phyloP scores from a whole-genome alignment of 2,329 filamentous ascomycete genomes.

The Penicillium sp. region DNA sequence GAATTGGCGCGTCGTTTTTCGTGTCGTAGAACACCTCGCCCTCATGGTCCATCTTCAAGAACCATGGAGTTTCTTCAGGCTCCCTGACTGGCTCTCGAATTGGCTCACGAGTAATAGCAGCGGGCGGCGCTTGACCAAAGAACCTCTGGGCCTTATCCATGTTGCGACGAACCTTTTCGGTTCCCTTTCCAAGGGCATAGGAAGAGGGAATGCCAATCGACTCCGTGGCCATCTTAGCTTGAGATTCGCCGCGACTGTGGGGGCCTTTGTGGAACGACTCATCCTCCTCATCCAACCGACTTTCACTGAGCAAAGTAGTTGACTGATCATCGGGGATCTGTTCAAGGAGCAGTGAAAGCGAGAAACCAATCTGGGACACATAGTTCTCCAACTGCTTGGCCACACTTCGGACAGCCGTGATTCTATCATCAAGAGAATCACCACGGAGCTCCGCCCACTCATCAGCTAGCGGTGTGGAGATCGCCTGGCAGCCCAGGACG shows the following conservation, averaged over 20 bases:
- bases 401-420: conserved; percentile 75
- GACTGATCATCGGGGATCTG: conserved; percentile 59
- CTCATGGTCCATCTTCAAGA: conserved; percentile 81
- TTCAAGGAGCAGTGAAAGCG: conserved; percentile 81
- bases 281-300: conserved; percentile 30
- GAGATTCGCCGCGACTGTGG: conserved; percentile 35
- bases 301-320: conserved; percentile 47
- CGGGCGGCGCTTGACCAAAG: conserved; percentile 47
- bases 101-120: conserved; percentile 39
- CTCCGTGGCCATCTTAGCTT: conserved; percentile 37
- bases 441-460: conserved; percentile 94
- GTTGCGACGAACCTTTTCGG: conserved; percentile 43
- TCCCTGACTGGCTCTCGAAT: conserved; percentile 46
- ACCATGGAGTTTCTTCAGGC: conserved; percentile 77
- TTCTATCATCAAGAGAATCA: conserved; percentile 80
- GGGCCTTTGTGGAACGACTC: conserved; percentile 22
- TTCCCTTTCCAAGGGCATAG: conserved; percentile 38
- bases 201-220: conserved; percentile 48
- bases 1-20: conserved; percentile 69
- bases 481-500: conserved; percentile 79
- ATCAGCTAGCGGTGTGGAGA: conserved; percentile 87
- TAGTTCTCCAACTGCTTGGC: conserved; percentile 79
- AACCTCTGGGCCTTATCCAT: conserved; percentile 49
- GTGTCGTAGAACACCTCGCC: conserved; percentile 84
- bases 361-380: conserved; percentile 82